A percentile compares a stretch with the other conserved stretches of the same genome.
Evolutionary conservation across 345 rosid species (phyloP).

Genomic region (Citrus sinensis): DVS_A1.0 CM039168.1:24773001-24773500

Average conservation of each 20-base stretch:
- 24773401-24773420: too few species aligned
- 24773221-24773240: not conserved
- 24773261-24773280: not conserved
- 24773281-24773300: too few species aligned
- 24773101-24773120: slow-evolving; percentile 9
- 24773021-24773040: slow-evolving; percentile 23
- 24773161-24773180: not conserved
- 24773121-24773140: not conserved
- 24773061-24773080: not conserved
- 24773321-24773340: too few species aligned
- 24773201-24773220: too few species aligned
- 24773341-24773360: too few species aligned
- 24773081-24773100: slow-evolving; percentile 24
- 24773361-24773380: accelerated
- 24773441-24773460: accelerated
- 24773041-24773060: slow-evolving; percentile 11
- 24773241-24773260: not conserved
- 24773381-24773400: too few species aligned
- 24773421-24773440: too few species aligned
- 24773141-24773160: too few species aligned
- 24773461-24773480: too few species aligned
- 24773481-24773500: too few species aligned
- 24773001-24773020: slow-evolving; percentile 15
- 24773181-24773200: not conserved
- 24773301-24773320: too few species aligned